Base-by-base conservation (phyloP, 139 green algal genomes). In the Chlamydomonas schloesseri region DNA sequence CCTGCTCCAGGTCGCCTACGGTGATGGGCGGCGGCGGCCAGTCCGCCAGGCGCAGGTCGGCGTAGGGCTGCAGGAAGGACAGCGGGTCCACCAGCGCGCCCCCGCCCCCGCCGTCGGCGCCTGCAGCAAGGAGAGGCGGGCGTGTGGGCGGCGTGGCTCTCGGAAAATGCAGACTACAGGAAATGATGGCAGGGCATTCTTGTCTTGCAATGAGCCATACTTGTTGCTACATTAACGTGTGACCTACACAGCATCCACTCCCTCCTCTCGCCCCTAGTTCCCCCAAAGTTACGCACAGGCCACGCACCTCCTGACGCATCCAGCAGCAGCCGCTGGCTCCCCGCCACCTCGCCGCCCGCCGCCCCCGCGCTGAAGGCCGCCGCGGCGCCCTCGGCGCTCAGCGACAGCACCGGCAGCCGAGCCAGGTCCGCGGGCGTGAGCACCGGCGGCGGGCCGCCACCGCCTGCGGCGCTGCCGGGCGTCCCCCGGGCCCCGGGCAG, bases 41-140 rank as follows among this genome's bases (percentile, higher is more conserved):
- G n/a, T 76, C 79, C 65, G 79, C 57, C 46, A 34, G n/a, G n/a
- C 79, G 79, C 1, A 76, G n/a, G n/a, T 83, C 76, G 8, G 10
- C 46, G 76, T 83, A 73, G 3, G 76, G 76, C 29, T 60, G 11
- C 6, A 83, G 76, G 24, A 73, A 50, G 36, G 60, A 18, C 1
- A 47, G 36, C 5, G 76, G 62, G 11, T 83, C 76, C 9, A 46
- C 65, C 65, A 21, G 31, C 42, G 5, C 42, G 42, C 42, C 6
- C 42, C 42, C 42, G n/a, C n/a, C n/a, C n/a, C n/a, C n/a, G n/a
- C n/a, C n/a, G n/a, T n/a, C n/a, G n/a, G n/a, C n/a, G n/a, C n/a
- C n/a, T n/a, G n/a, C n/a, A n/a, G n/a, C n/a, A n/a, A n/a, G n/a
- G n/a, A n/a, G n/a, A n/a, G n/a, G n/a, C n/a, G n/a, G n/a, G n/a